phyloP scores from a whole-genome alignment of 208 protist species.

The Trypanosoma lewisi region DNA sequence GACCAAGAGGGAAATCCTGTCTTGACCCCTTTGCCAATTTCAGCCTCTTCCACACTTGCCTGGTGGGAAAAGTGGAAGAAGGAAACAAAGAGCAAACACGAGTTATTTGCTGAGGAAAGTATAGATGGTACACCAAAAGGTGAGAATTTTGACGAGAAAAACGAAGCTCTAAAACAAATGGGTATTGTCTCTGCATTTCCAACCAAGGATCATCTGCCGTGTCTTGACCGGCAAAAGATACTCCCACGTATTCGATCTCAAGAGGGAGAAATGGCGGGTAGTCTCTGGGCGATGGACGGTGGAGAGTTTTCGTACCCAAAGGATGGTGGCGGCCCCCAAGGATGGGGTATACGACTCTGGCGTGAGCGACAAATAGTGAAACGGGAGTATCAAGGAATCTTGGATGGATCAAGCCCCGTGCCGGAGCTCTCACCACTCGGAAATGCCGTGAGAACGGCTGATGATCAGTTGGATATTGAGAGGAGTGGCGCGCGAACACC shows the following conservation, averaged over 20 bases:
- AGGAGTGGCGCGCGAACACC: slow-evolving; percentile 52
- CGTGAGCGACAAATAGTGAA: slow-evolving; percentile 75
- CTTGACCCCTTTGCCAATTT: slow-evolving; percentile 50
- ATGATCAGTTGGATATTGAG: slow-evolving; percentile 86
- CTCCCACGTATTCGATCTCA: slow-evolving; percentile 59
- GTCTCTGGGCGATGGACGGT: slow-evolving; percentile 83
- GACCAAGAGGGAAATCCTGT: slow-evolving; percentile 25
- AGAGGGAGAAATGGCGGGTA: slow-evolving; percentile 74
- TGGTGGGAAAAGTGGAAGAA: slow-evolving; percentile 88
- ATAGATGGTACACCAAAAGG: slow-evolving; percentile 80
- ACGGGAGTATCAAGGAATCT: slow-evolving; percentile 57
- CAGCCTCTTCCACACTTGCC: slow-evolving; percentile 60
- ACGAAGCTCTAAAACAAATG: slow-evolving; percentile 71
- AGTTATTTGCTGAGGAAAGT: slow-evolving; percentile 78
- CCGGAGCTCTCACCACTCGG: slow-evolving; percentile 58
- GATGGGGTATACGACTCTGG: slow-evolving; percentile 85
- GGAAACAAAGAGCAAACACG: slow-evolving; percentile 79
- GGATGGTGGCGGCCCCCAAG: slow-evolving; percentile 73
- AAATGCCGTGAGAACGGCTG: slow-evolving; percentile 50
- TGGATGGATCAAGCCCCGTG: slow-evolving; percentile 45
- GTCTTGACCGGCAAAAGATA: slow-evolving; percentile 47
- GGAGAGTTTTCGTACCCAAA: slow-evolving; percentile 85
- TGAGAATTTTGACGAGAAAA: slow-evolving; percentile 83
- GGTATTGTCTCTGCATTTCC: slow-evolving; percentile 75
- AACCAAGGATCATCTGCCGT: slow-evolving; percentile 58